Conservation (phyloP, 805 yeast species). For the Tetrapisispora phaffii region DNA sequence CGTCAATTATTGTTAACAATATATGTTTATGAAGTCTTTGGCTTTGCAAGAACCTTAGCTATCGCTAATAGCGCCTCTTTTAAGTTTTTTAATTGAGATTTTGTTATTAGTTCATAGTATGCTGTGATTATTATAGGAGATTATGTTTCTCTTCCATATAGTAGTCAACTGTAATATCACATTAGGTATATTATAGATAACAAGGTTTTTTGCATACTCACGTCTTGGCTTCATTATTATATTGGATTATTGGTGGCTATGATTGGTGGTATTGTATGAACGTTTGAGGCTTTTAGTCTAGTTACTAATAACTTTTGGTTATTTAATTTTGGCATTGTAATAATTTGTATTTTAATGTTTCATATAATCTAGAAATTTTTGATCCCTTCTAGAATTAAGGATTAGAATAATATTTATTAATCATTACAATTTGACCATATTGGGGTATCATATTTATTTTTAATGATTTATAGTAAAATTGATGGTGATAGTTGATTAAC, state of each 20-base stretch:
- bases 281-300: neutral
- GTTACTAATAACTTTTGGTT: neutral
- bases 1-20: neutral
- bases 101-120: conserved; percentile 12
- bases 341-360: neutral
- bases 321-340: neutral
- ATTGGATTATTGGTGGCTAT: neutral
- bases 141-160: conserved; percentile 27
- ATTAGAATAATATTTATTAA: neutral
- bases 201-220: neutral
- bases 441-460: neutral
- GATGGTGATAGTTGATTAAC: conserved; percentile 2
- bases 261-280: neutral
- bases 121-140: conserved; percentile 14
- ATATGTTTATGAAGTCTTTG: neutral
- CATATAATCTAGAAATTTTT: conserved; percentile 2
- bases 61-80: conserved; percentile 2
- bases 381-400: neutral
- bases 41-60: neutral
- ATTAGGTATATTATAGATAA: conserved; percentile 13
- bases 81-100: conserved; percentile 4
- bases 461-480: neutral
- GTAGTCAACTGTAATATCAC: conserved; percentile 12
- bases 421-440: neutral
- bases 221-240: neutral